Evolutionary conservation across 805 yeast species (phyloP), one percentile per base, ranked within the genome.

Genomic region (Nadsonia fulvescens): DNA sequence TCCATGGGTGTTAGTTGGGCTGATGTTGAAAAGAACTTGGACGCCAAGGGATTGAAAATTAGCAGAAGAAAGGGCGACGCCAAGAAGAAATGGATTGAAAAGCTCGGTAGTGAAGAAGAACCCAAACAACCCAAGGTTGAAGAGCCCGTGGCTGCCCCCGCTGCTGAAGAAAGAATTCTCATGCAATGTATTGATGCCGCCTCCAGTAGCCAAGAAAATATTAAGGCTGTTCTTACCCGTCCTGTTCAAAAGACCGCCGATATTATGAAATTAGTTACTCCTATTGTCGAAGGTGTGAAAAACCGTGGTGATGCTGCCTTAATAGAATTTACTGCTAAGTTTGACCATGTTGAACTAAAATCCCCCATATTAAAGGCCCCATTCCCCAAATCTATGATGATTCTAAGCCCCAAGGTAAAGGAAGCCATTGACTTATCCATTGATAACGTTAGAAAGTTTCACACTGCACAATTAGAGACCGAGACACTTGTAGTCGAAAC

Each of bases 21-120:
- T 6, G 95, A 83, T 40, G 70, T 89, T 23, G 94, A 83, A 54
- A 63, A 60, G 38, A 81, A 86, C 51, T 61, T 89, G 44, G 83
- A 79, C 44, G 50, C 71, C 46, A 89, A 89, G 58, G 64, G 79
- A 24, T 54, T 72, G 43, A 86, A 86, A 53, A 81, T 89, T 32
- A 70, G 93, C 3, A 69, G 98, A 53, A 67, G 98, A 47, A 75
- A 71, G 52, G 98, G 98, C 28, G 94, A 89, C 54, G 96, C 98
- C 23, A 86, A 86, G 53, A 70, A 78, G 13, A 70, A 72, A 46
- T 89, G 75, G 51, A 34, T 69, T 25, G 50, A 59, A 35, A 37
- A 43, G 28, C 28, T 26, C 4, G 31, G 31, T 5, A 32, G 28
- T 8, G 34, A 31, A 18, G 36, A 42, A 26, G 37, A 32, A 8